A percentile compares a stretch with the other conserved stretches of the same genome.
Evolutionary conservation across 192 early-diverging fungal genomes (phyloP).

Genomic region (Rhizophagus clarus): DNA sequence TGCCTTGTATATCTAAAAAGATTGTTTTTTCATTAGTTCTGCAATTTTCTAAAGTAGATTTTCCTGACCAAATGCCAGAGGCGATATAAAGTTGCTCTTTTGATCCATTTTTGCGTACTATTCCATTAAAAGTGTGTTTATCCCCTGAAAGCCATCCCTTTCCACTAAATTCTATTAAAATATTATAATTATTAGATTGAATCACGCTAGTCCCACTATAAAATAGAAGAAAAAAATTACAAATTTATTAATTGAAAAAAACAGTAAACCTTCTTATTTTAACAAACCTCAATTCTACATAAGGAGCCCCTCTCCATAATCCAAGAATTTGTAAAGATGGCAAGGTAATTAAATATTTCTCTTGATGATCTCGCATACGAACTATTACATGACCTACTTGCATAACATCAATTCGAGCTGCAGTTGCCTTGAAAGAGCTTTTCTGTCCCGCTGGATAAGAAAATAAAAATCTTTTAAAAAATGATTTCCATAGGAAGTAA

Average conservation of each 20-base stretch:
- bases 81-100: conserved; percentile 39
- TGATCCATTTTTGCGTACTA: conserved; percentile 36
- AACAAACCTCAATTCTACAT: conserved; percentile 44
- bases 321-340: conserved; percentile 77
- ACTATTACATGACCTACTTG: conserved; percentile 77
- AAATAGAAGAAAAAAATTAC: neutral
- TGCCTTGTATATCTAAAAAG: conserved; percentile 62
- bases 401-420: conserved; percentile 66
- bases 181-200: conserved; percentile 60
- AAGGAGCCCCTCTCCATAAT: conserved; percentile 57
- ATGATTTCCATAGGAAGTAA: neutral
- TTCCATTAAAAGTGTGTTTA: conserved; percentile 75
- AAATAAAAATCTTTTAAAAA: neutral
- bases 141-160: conserved; percentile 82
- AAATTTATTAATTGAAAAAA: neutral
- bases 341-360: conserved; percentile 71
- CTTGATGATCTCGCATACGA: conserved; percentile 60
- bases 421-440: conserved; percentile 73
- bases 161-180: conserved; percentile 72
- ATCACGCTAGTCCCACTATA: conserved; percentile 60
- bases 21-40: conserved; percentile 48
- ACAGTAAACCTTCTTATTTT: conserved; percentile 18
- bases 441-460: conserved; percentile 57
- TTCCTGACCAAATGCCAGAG: conserved; percentile 69
- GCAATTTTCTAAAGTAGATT: conserved; percentile 58